Evolutionary conservation across 176 grass and related monocot species (phyloP), one percentile per base, ranked within the genome.

Genomic region (Ananas comosus): DNA sequence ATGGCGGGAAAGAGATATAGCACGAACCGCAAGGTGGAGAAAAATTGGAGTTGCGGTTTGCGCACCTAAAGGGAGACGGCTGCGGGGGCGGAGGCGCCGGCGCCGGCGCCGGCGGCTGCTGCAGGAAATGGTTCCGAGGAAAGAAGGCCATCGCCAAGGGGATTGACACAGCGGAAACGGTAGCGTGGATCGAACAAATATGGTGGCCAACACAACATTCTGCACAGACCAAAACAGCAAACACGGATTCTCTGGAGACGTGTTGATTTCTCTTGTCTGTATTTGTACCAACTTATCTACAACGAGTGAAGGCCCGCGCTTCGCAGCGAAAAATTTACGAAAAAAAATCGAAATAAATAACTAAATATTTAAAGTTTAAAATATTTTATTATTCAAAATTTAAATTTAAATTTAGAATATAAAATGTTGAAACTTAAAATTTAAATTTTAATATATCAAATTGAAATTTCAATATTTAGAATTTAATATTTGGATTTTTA

Each of bases 141-240:
- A 96, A 90, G 81, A 90, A 96, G 63, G 87, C 87, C 91, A 96
- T 96, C 80, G 79, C 75, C 71, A 69, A 49, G 23, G 50, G 47
- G 74, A 18, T 29, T 52, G 27, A 70, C 53, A 22, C 13, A 18
- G 68, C 6, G 3, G 17, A 14, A 25, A 33, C 5, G 64, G 48
- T 71, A 21, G 50, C 48, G 77, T 58, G 74, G 85, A 73, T 78
- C 49, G 53, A 49, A 50, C 54, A 61, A 61, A 61, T 61, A 61
- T 9, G n/a, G 56, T 61, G 0, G 56, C 17, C 16, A 22, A 11
- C 56, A 9, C 0, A 61, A 17, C 9, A 61, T 22, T 18, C 56
- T 61, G 17, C 56, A 7, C 9, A 9, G 56, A 8, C 56, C 21
- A n/a, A 61, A 61, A 61, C 56, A 61, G 56, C 56, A 21, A 61